Evolutionary conservation across 768 basidiomycete species (phyloP).

Genomic region (Suillus luteus): DNA sequence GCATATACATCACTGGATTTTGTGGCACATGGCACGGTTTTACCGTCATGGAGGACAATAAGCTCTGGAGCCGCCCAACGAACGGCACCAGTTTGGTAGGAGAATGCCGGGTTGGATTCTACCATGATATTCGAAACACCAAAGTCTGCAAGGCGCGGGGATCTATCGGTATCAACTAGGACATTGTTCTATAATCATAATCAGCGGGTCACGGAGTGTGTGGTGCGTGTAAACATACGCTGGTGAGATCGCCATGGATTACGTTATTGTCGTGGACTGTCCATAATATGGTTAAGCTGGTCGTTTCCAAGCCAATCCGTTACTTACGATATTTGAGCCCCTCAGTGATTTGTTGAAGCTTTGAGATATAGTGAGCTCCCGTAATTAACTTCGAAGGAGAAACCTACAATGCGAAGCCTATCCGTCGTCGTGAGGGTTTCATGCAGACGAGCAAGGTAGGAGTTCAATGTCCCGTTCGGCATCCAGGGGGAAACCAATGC

Average conservation of each 20-base stretch:
- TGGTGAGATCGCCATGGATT: slow-evolving; percentile 15
- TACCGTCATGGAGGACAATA: slow-evolving; percentile 21
- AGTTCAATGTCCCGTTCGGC: slow-evolving; percentile 33
- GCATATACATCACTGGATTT: slow-evolving; percentile 45
- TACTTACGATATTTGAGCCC: slow-evolving; percentile 26
- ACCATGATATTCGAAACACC: slow-evolving; percentile 42
- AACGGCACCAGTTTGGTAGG: slow-evolving; percentile 28
- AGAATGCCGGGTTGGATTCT: slow-evolving; percentile 28
- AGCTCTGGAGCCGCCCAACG: slow-evolving; percentile 46
- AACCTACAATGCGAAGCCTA: slow-evolving; percentile 22
- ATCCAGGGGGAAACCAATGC: slow-evolving; percentile 45
- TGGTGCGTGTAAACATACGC: background rate
- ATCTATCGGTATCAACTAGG: slow-evolving; percentile 41
- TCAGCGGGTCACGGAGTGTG: background rate
- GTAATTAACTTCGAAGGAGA: background rate
- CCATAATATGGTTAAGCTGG: background rate
- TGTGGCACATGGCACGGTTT: slow-evolving; percentile 11
- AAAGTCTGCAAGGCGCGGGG: slow-evolving; percentile 45
- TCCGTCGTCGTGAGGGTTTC: slow-evolving; percentile 8
- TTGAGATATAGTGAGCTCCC: background rate
- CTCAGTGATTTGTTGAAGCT: slow-evolving; percentile 28
- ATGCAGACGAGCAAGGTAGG: slow-evolving; percentile 28
- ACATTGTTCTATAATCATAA: slow-evolving; percentile 8
- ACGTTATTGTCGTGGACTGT: slow-evolving; percentile 9
- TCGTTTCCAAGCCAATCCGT: background rate